Base-by-base conservation (phyloP, 2,329 filamentous ascomycete species). In the Amauroascus verrucosus region DNA sequence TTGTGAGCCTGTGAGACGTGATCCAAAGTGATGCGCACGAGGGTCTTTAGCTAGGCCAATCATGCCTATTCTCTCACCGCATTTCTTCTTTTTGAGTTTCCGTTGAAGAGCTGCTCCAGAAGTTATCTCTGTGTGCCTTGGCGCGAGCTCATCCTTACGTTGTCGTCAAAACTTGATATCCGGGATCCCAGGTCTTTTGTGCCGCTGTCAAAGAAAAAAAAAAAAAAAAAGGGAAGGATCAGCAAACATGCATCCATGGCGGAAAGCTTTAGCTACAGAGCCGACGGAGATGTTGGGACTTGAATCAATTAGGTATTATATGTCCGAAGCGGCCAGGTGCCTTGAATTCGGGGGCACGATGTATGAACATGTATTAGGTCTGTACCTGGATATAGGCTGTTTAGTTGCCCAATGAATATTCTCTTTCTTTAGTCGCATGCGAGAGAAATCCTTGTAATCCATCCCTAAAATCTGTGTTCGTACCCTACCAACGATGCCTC, bases 21-120 rank as follows among this genome's bases (percentile, higher is more conserved):
- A 38, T 52, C 41, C 50, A 52, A 52, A 52, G 50, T 52, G 40
- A 52, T 52, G 50, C 50, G 50, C 50, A 30, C 30, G 24, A 45
- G 24, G 41, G 32, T 7, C 28, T 6, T 14, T 14, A 30, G 9
- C 11, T 9, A 38, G 9, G 28, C 40, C 41, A 52, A 46, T 45
- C 50, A 45, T 6, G 14, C 40, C 14, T 14, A 2, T 14, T 18
- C 24, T 9, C 50, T 46, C 50, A 52, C 50, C 50, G 50, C 41
- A 52, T 52, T 52, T 52, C 35, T 37, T 30, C 26, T 28, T 20
- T 37, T 48, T 30, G 32, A 24, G 33, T 45, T 45, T 45, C 8
- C 24, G 24, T 16, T 45, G 41, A 45, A 16, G 41, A 45, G 28
- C 16, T 14, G 22, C 14, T 30, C 18, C 26, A 32, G 43, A 16